Percentiles rank a stretch among this genome's conserved stretches.
These are phyloP conservation scores for Omphalea diandra DNA, from an alignment of 441 rosid genomes.

Conservation along the genomic window DNA sequence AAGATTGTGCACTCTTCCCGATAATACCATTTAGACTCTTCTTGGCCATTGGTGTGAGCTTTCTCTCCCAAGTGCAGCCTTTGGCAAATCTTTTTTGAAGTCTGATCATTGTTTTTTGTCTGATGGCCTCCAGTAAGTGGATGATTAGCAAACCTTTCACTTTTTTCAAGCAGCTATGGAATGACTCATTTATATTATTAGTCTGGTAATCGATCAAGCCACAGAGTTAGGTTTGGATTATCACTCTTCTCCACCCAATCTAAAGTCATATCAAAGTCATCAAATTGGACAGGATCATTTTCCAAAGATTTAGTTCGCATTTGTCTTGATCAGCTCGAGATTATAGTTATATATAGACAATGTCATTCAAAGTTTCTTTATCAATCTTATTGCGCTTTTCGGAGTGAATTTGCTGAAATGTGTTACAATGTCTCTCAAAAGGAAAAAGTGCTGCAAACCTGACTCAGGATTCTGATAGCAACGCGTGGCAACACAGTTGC, in stretches of 20 bases:
- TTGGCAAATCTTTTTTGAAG: no score
- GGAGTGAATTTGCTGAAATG: slow-evolving; percentile 80
- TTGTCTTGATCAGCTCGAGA: slow-evolving; percentile 62
- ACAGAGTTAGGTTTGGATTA: slow-evolving; percentile 66
- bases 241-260: slow-evolving; percentile 91
- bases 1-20: no score
- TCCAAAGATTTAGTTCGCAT: slow-evolving; percentile 48
- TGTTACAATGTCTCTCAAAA: slow-evolving; percentile 73
- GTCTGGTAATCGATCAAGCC: slow-evolving; percentile 89
- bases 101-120: no score
- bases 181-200: no score
- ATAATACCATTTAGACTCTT: no score
- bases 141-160: no score
- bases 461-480: slow-evolving; percentile 81
- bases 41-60: no score
- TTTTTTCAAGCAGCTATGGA: no score
- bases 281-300: slow-evolving; percentile 60
- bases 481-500: slow-evolving; percentile 78
- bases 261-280: slow-evolving; percentile 87
- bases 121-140: no score
- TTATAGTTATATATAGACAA: slow-evolving; percentile 69
- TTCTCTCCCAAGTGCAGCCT: no score
- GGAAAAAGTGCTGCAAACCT: slow-evolving; percentile 79
- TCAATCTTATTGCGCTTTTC: slow-evolving; percentile 88
- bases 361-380: slow-evolving; percentile 65